A percentile compares a stretch with the other conserved stretches of the same genome.
Evolutionary conservation across 495 filamentous ascomycete species (phyloP).

Genomic region (Friedmanniomyces simplex): DNA sequence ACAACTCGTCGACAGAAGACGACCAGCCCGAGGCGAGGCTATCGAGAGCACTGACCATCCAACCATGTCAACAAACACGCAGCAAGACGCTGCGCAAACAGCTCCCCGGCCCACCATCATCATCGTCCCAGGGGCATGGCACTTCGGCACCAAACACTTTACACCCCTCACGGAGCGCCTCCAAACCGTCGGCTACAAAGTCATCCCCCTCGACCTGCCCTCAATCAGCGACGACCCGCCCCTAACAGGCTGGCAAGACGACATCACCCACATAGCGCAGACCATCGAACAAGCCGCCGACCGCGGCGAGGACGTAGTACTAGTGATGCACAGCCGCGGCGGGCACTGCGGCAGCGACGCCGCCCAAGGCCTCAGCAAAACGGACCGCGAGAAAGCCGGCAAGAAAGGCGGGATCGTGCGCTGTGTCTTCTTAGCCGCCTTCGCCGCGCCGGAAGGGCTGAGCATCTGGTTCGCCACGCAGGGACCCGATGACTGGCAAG

Average conservation of each 20-base stretch:
- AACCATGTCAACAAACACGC: background rate
- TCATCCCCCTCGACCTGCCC: constrained; percentile 4
- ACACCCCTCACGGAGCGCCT: constrained; percentile 3
- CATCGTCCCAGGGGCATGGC: constrained; percentile 24
- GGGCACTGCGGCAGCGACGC: constrained; percentile 32
- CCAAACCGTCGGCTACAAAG: constrained; percentile 14
- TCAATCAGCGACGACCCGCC: constrained; percentile 8
- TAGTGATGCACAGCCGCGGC: constrained; percentile 35
- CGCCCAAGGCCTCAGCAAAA: constrained; percentile 32
- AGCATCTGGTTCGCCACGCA: constrained; percentile 3
- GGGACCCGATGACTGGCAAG: constrained; percentile 4
- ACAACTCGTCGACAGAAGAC: no score
- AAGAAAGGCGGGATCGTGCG: constrained; percentile 37
- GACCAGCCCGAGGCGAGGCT: no score
- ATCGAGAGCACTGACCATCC: background rate
- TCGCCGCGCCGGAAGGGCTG: constrained; percentile 23
- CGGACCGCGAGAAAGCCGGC: constrained; percentile 27
- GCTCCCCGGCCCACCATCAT: constrained; percentile 23
- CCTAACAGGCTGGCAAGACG: background rate
- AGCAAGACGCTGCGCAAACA: no score
- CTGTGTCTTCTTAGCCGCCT: constrained; percentile 37
- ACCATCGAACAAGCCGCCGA: constrained; percentile 13
- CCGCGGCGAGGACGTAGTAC: constrained; percentile 28
- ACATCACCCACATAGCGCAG: background rate
- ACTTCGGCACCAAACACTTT: constrained; percentile 4